Conservation (phyloP, 2,329 filamentous ascomycete species). For the Apiospora rasikravindrae region DNA sequence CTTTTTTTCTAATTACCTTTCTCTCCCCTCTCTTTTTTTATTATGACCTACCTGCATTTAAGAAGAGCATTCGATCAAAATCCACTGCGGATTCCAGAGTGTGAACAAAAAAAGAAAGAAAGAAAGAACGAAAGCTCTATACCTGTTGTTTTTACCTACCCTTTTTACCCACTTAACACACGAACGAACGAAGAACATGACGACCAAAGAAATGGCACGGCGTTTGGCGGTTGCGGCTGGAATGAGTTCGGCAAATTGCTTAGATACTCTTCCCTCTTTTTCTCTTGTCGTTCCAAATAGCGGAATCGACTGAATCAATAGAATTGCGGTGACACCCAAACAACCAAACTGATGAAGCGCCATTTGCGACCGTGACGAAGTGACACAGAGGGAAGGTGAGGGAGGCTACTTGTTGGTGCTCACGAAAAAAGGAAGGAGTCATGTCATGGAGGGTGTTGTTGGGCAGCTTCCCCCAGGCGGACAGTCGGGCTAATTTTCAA, state of each 20-base stretch:
- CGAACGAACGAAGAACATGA: constrained; percentile 1
- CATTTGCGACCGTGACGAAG: neutral
- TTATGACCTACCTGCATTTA: neutral
- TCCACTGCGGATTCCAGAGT: neutral
- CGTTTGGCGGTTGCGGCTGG: constrained; percentile 11
- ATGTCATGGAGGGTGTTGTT: neutral
- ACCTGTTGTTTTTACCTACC: neutral
- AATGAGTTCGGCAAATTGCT: neutral
- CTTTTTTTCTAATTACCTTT: neutral
- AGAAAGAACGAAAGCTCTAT: constrained; percentile 5
- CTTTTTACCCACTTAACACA: neutral
- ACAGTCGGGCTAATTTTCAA: neutral
- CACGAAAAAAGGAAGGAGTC: neutral
- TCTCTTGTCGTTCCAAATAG: constrained; percentile 6
- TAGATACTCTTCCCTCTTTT: neutral
- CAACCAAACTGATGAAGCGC: neutral
- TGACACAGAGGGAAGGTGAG: neutral
- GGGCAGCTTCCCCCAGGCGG: neutral
- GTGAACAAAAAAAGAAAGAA: too few species aligned
- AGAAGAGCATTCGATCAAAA: neutral
- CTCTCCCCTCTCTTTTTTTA: neutral
- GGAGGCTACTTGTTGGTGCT: neutral
- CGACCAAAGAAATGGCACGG: constrained; percentile 15
- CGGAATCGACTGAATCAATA: constrained; percentile 7
- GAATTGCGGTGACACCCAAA: constrained; percentile 10